Evolutionary conservation across 331 rosid species (phyloP), one percentile per base, ranked within the genome.

Genomic region (Acacia pycnantha): DNA sequence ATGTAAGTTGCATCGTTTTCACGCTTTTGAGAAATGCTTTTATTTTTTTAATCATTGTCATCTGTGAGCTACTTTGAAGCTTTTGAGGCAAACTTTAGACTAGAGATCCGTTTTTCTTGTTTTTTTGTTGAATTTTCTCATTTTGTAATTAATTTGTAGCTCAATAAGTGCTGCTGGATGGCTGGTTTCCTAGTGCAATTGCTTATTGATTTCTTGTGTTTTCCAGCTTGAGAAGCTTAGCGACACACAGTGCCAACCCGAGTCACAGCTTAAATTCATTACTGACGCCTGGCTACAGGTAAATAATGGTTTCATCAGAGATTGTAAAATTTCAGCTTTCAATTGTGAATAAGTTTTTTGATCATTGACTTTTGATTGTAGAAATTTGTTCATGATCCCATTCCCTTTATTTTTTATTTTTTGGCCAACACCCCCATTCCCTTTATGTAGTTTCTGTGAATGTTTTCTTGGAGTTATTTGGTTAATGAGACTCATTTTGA

Each of bases 251-350:
- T 90, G 93, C 78, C 90, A 88, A 81, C 90, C 91, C 11, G 90
- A 86, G 83, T 83, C 93, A 11, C 89, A 88, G 85, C 88, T 90
- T n/a, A 88, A 88, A 83, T 91, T 94, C 86, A 87, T 91, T 54
- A 84, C 88, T 0, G 92, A 88, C 70, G 98, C 97, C 2, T 93
- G 98, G 98, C 73, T 88, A 78, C 94, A 91, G 93, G 93, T 89
- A 82, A 46, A 50, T 68, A 26, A 68, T 70, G 22, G 72, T 50
- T 80, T 62, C 67, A n/a, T 15, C 56, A 37, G 31, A 27, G 68
- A 27, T 15, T 70, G 65, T 40, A 22, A 13, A 46, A 35, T 59
- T 68, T 46, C 40, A 61, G 22, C 41, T 70, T 69, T 22, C 16
- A 18, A 26, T 43, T 33, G 26, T 31, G 26, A 14, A 72, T 19